Percentiles rank a stretch among this genome's conserved stretches.
Evolutionary conservation across 176 grass and related monocot genomes (phyloP).

Genomic region (Tuctoria greenei): DNA sequence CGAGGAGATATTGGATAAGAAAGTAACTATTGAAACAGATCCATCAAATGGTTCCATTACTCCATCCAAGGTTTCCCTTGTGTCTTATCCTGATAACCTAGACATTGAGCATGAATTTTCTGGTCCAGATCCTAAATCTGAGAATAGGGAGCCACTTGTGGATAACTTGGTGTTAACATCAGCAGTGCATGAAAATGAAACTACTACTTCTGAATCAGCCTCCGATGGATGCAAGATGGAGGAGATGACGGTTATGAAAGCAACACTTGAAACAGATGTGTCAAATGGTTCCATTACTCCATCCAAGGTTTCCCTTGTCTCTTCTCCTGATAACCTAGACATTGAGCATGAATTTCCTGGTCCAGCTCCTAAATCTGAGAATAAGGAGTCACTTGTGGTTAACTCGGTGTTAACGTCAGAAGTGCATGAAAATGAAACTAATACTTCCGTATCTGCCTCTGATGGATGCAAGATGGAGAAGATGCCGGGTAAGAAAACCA

Average conservation of each 20-base stretch:
- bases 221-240: slow-evolving; percentile 2
- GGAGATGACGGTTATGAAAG: slow-evolving; percentile 1
- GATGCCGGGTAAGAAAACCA: slow-evolving; percentile 9
- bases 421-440: slow-evolving; percentile 23
- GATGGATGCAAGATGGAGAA: slow-evolving; percentile 3
- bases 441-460: slow-evolving; percentile 5
- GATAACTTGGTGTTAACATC: slow-evolving; percentile 13
- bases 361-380: slow-evolving; percentile 36
- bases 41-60: slow-evolving; percentile 22
- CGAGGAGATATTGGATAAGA: slow-evolving; percentile 16
- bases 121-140: slow-evolving; percentile 36
- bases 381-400: slow-evolving; percentile 11
- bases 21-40: background rate
- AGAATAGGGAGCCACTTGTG: slow-evolving; percentile 19
- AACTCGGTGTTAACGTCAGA: slow-evolving; percentile 19
- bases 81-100: slow-evolving; percentile 14
- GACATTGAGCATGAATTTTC: slow-evolving; percentile 29
- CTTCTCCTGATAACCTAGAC: slow-evolving; percentile 21
- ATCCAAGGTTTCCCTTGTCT: background rate
- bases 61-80: background rate
- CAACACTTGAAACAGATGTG: background rate
- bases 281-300: slow-evolving; percentile 27
- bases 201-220: slow-evolving; percentile 17
- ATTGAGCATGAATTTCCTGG: slow-evolving; percentile 32
- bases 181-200: slow-evolving; percentile 22